phyloP scores from a whole-genome alignment of 2,329 filamentous ascomycete genomes.

The Madurella fahalii region DNA sequence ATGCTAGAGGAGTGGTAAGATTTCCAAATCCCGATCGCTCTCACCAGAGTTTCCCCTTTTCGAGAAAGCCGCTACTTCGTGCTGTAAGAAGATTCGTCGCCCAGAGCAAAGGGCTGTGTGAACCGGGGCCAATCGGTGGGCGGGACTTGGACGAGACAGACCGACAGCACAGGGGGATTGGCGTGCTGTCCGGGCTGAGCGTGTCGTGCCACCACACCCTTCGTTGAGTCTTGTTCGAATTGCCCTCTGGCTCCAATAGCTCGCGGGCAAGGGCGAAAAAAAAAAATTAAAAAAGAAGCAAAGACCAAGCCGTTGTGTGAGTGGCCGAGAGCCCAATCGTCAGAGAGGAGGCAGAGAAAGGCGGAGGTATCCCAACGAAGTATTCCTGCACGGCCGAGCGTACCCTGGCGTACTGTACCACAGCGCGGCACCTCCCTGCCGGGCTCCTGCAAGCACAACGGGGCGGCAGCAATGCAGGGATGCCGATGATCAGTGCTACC shows the following conservation, averaged over 20 bases:
- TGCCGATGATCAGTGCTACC: background rate
- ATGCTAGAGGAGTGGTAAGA: background rate
- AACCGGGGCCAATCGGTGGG: slow-evolving; percentile 24
- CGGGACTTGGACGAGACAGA: slow-evolving; percentile 20
- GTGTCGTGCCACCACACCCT: slow-evolving; percentile 28
- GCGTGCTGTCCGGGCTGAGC: slow-evolving; percentile 19
- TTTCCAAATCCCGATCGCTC: slow-evolving; percentile 12
- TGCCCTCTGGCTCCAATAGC: slow-evolving; percentile 12
- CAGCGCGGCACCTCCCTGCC: background rate
- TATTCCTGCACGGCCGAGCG: slow-evolving; percentile 26
- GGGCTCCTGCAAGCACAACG: slow-evolving; percentile 19
- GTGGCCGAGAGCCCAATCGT: slow-evolving; percentile 20
- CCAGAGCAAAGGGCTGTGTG: slow-evolving; percentile 18
- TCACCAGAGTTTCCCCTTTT: slow-evolving; percentile 14
- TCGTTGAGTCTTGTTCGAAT: slow-evolving; percentile 17
- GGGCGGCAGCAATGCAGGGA: slow-evolving; percentile 13
- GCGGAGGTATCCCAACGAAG: slow-evolving; percentile 17
- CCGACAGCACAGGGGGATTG: slow-evolving; percentile 23
- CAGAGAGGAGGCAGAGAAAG: slow-evolving; percentile 16
- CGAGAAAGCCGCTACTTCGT: slow-evolving; percentile 8
- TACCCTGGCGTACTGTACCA: slow-evolving; percentile 14
- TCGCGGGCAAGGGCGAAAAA: slow-evolving; percentile 2
- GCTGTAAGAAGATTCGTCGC: slow-evolving; percentile 23
- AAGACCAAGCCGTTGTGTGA: slow-evolving; percentile 12
- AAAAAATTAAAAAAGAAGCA: background rate